Base-by-base conservation (phyloP, 495 filamentous ascomycete species). In the Acidomyces sp. region DNA sequence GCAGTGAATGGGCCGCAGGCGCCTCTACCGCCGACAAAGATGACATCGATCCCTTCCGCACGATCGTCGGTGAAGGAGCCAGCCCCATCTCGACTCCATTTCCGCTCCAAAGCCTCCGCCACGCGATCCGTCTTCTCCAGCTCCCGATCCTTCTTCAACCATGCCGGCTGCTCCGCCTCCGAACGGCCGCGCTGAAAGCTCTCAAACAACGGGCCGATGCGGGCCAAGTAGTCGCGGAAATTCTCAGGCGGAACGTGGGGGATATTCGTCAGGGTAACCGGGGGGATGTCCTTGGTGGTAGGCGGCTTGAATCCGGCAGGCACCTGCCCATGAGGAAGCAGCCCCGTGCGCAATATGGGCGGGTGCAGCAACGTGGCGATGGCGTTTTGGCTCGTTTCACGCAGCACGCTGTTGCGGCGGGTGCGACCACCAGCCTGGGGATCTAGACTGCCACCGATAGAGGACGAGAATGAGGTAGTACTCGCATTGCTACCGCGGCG, bases 341-440 rank as follows among this genome's bases (percentile, higher is more conserved):
- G 68, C 31, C 84, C 88, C 13, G 86, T 90, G 38, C 92, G 82
- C 19, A 88, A 71, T 44, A 90, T 90, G 0, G 92, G 87, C 13
- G 85, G 76, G 54, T 94, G 86, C 15, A 96, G 70, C 11, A 99
- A 71, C 3, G 82, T 90, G 18, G 90, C 94, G 53, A 99, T 96
- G 43, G 90, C 82, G 85, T 54, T 30, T 17, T 33, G 24, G 22
- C 25, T 28, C 23, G 41, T 52, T 25, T 95, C 85, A 26, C 73
- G 72, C 46, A 90, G 71, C 21, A 76, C 68, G 37, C 67, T 62
- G 55, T 61, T 64, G 65, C 71, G 64, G 4, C 46, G 41, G n/a
- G n/a, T n/a, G 12, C 31, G 13, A 6, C 31, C 31, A 34, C 15
- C 6, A 18, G 51, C 53, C 4, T 74, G 67, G 19, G 71, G 72